Evolutionary conservation across 371 early-diverging fungal species (phyloP).

Genomic region (Mortierella sp.): DNA sequence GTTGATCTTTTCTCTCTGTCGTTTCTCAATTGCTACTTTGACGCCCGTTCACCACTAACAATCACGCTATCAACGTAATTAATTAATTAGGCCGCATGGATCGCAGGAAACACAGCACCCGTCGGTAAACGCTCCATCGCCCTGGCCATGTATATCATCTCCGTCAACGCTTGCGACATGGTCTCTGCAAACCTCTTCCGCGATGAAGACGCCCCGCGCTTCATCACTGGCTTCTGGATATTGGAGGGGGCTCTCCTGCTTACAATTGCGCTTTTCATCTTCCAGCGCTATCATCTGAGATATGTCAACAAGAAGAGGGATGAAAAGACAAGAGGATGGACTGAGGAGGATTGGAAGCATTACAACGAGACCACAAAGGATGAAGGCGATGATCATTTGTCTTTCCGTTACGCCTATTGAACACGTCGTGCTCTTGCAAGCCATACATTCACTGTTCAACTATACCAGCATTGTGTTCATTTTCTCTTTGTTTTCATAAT

Average conservation of each 20-base stretch:
- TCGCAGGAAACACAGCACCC: conserved; percentile 65
- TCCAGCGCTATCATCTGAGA: conserved; percentile 46
- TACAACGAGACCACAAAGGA: conserved; percentile 49
- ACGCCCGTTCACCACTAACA: background rate
- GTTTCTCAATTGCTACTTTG: too few species aligned
- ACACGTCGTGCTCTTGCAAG: background rate
- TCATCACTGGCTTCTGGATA: conserved; percentile 46
- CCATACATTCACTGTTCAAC: background rate
- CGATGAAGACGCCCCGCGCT: conserved; percentile 48
- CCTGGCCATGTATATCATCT: conserved; percentile 60
- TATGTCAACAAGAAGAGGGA: conserved; percentile 34
- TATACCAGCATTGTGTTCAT: background rate
- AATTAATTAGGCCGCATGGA: conserved; percentile 63
- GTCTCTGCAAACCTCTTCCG: conserved; percentile 63
- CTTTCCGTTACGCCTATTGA: conserved; percentile 47
- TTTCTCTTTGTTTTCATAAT: background rate
- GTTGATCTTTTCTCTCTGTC: conserved; percentile 35
- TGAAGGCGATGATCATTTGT: conserved; percentile 51
- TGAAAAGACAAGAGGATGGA: conserved; percentile 39
- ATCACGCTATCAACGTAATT: background rate
- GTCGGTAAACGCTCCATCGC: conserved; percentile 65
- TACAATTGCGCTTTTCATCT: conserved; percentile 52
- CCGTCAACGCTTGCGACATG: conserved; percentile 61
- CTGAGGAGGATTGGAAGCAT: conserved; percentile 38
- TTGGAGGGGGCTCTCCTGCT: conserved; percentile 41